Base-by-base conservation (phyloP, 2,329 filamentous ascomycete genomes). In the Albifimbria verrucaria region DNA sequence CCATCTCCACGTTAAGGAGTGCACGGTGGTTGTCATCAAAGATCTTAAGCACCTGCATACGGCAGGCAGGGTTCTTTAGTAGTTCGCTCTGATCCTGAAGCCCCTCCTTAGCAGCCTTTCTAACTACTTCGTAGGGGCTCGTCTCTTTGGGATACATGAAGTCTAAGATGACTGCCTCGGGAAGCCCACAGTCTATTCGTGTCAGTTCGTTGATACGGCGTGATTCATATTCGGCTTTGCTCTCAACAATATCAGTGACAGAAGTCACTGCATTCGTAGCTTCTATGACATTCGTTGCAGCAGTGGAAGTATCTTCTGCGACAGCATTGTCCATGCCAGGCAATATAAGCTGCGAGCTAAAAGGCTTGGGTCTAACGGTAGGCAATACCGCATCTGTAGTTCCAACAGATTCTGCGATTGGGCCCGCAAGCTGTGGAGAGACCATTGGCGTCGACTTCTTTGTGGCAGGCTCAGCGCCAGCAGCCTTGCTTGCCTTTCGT, bases 161-260 rank as follows among this genome's bases (percentile, higher is more conserved):
- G 15, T 55, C 53, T 9, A 12, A 11, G n/a, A 55, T 52, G 39
- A 55, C 12, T 22, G 49, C 25, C 15, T 46, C 23, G 3, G 53
- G 53, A n/a, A 55, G 41, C 15, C 44, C n/a, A 10, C 12, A 24
- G 20, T 55, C 49, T 17, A 49, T 12, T 7, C 25, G n/a, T 1
- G 43, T 39, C 7, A 54, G 25, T 21, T 49, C 25, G 4, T 39
- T 39, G 32, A 39, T 39, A 4, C 32, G 12, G 15, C 18, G 32
- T n/a, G 32, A 39, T 4, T n/a, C n/a, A n/a, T n/a, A n/a, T n/a
- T 39, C 32, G 32, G 32, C 5, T 12, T 12, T 39, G 5, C 12
- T 4, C 11, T 39, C 32, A n/a, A 17, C 32, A 6, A n/a, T 12
- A 12, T 39, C 32, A 4, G 32, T 12, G 32, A 6, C 32, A 17